Evolutionary conservation across 306 rosid genomes (phyloP).

Genomic region (Canavalia ensiformis): DNA sequence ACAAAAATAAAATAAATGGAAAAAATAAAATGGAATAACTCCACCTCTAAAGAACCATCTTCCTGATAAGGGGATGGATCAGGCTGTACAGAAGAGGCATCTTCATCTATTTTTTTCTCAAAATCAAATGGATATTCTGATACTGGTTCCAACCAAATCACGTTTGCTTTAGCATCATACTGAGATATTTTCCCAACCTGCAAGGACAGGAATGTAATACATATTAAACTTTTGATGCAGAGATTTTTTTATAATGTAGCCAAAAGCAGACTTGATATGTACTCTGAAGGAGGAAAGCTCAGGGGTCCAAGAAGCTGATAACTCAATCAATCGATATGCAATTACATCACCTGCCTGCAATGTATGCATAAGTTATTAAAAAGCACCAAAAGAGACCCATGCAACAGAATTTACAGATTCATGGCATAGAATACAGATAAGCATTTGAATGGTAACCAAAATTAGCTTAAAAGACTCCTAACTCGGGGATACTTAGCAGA

Average conservation of each 20-base stretch:
- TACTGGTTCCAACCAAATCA: slow-evolving; percentile 67
- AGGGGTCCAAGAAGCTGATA: slow-evolving; percentile 92
- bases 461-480: slow-evolving; percentile 39
- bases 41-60: slow-evolving; percentile 93
- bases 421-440: slow-evolving; percentile 32
- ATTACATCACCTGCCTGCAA: slow-evolving; percentile 79
- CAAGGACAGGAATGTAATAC: slow-evolving; percentile 43
- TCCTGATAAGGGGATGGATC: slow-evolving; percentile 71
- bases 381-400: slow-evolving; percentile 9
- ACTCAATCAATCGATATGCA: slow-evolving; percentile 89
- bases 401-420: slow-evolving; percentile 13
- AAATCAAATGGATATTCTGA: slow-evolving; percentile 77
- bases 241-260: slow-evolving; percentile 26
- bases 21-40: slow-evolving; percentile 13
- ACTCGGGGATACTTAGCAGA: slow-evolving; percentile 20
- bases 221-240: slow-evolving; percentile 20
- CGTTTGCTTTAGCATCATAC: slow-evolving; percentile 64
- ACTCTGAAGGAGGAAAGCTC: slow-evolving; percentile 91
- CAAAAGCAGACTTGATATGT: slow-evolving; percentile 48
- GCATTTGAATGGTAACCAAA: slow-evolving; percentile 40
- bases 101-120: slow-evolving; percentile 63
- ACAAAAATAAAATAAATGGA: background rate
- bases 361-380: slow-evolving; percentile 35
- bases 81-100: slow-evolving; percentile 53
- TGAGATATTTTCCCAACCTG: slow-evolving; percentile 81